These are phyloP conservation scores for Babesia divergens DNA, from an alignment of 169 alveolate genomes.

Conservation along the genomic window DNA sequence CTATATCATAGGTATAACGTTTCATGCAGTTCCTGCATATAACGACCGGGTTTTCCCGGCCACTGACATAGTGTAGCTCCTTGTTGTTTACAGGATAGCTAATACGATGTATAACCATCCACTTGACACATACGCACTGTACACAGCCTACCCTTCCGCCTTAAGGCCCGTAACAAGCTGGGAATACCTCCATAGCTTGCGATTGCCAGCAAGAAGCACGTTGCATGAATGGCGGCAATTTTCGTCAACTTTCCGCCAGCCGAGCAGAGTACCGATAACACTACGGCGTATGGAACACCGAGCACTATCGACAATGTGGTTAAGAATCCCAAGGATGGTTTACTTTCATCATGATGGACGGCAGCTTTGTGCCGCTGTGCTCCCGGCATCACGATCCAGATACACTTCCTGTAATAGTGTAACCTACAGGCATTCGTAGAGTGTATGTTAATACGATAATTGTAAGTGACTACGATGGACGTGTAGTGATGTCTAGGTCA, in stretches of 20 bases:
- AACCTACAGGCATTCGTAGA: too few species aligned
- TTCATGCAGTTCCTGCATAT: not conserved
- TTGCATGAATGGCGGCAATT: not conserved
- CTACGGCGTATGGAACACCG: not conserved
- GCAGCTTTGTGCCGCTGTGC: too few species aligned
- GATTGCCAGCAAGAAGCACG: slow-evolving; percentile 21
- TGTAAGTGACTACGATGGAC: too few species aligned
- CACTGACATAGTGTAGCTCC: too few species aligned
- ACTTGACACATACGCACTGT: too few species aligned
- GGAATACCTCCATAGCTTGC: not conserved
- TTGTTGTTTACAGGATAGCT: too few species aligned
- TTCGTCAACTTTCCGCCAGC: not conserved
- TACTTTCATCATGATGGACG: not conserved
- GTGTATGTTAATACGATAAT: too few species aligned
- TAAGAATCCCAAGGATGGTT: not conserved
- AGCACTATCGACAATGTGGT: not conserved
- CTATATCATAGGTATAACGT: not conserved
- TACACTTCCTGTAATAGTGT: too few species aligned
- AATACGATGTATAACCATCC: too few species aligned
- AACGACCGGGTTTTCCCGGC: too few species aligned
- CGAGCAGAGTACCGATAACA: not conserved
- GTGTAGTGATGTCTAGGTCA: too few species aligned
- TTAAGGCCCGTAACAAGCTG: not conserved
- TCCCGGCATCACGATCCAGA: too few species aligned
- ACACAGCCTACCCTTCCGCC: slow-evolving; percentile 15